These are phyloP conservation scores for Escovopsis weberi DNA, from an alignment of 2,329 filamentous ascomycete genomes.

Conservation along the genomic window DNA sequence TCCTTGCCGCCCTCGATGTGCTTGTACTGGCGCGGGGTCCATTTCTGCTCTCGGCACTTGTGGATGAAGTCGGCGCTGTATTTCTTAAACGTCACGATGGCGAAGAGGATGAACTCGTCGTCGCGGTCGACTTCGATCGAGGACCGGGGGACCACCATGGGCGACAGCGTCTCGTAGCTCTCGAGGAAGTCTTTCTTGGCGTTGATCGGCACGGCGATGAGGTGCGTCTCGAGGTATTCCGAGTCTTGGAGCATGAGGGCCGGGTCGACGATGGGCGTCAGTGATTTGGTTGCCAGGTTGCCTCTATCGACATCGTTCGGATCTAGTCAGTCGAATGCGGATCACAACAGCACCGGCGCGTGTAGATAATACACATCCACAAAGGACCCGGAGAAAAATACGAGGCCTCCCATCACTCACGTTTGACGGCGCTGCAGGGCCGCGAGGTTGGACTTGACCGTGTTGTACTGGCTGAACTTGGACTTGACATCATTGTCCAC, in stretches of 20 bases:
- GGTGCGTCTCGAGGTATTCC: constrained; percentile 92
- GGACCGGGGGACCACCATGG: constrained; percentile 89
- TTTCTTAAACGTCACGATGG: constrained; percentile 90
- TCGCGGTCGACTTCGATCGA: constrained; percentile 68
- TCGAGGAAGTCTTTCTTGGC: constrained; percentile 78
- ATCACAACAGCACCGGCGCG: not conserved
- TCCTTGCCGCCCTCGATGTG: constrained; percentile 82
- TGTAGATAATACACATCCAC: too few species aligned
- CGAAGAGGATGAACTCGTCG: constrained; percentile 77
- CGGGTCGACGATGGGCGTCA: constrained; percentile 78
- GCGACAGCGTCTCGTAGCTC: constrained; percentile 73
- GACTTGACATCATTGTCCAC: constrained; percentile 93
- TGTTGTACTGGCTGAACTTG: constrained; percentile 91
- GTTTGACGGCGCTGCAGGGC: constrained; percentile 77
- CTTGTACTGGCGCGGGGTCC: constrained; percentile 90
- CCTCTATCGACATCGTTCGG: constrained; percentile 37
- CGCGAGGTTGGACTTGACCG: constrained; percentile 71
- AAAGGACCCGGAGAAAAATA: too few species aligned
- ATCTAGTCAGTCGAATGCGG: not conserved
- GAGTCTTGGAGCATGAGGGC: constrained; percentile 71
- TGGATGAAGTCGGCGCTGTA: constrained; percentile 73
- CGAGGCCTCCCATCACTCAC: constrained; percentile 29
- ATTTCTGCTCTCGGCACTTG: constrained; percentile 84
- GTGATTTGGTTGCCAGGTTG: constrained; percentile 86
- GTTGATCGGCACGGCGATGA: constrained; percentile 73